Evolutionary conservation across 345 rosid genomes (phyloP), one percentile per base, ranked within the genome.

Genomic region (Eucalyptus brandiana): DNA sequence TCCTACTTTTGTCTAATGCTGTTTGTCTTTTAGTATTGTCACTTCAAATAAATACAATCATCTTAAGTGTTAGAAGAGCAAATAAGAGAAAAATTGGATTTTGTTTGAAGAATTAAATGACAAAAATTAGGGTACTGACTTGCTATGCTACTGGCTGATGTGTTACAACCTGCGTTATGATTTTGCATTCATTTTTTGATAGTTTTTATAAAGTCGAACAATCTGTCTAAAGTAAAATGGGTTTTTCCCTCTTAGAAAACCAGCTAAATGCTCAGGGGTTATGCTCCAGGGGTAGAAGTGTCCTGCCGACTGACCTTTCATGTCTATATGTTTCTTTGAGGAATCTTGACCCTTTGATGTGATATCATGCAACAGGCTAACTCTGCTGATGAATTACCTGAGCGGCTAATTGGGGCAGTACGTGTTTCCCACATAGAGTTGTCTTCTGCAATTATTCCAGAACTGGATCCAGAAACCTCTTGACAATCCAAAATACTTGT

Each of bases 361-460:
- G 72, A 30, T 81, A 48, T 15, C 85, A n/a, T 72, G 69, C 60
- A 42, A 30, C 91, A 98, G 99, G 99, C 97, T 58, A 98, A 96
- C 90, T 91, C 97, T 87, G 89, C 92, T 2, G 99, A 98, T 65
- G 99, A 98, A 91, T 93, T 97, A 93, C 99, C 99, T 1, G 99
- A 98, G 91, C 87, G 97, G 91, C 93, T 97, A 87, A 96, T 97
- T 24, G 99, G 99, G 87, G 99, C 99, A 0, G 97, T 98, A 44
- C 96, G 99, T 87, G 99, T 95, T 90, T 98, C 98, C 83, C 99
- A 97, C 88, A 88, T 96, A 90, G 98, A 96, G 95, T 94, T 98
- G 34, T 94, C 96, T n/a, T 95, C 97, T 28, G 99, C 99, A n/a
- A 92, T 96, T 83, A 97, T 95, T 87, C 99, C 99, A 18, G 93